phyloP scores from a whole-genome alignment of 805 yeast genomes.

The Ogataea dorogensis region DNA sequence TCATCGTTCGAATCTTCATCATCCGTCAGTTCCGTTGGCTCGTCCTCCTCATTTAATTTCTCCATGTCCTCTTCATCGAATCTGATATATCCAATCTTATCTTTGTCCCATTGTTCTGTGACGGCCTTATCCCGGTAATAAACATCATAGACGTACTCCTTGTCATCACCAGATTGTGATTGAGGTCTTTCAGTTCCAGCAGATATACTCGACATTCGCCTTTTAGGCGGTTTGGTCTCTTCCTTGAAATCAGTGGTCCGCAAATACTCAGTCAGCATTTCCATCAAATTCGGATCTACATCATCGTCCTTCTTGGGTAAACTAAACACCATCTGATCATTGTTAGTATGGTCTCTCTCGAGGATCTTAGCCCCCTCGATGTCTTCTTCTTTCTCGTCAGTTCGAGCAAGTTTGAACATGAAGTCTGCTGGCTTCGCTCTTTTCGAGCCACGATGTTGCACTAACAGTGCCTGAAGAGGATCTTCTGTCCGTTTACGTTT shows the following conservation, averaged over 20 bases:
- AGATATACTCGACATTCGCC: slow-evolving; percentile 29
- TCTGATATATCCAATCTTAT: slow-evolving; percentile 49
- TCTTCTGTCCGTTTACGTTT: slow-evolving; percentile 86
- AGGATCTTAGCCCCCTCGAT: slow-evolving; percentile 22
- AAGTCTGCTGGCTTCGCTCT: slow-evolving; percentile 38
- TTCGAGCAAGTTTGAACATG: slow-evolving; percentile 48
- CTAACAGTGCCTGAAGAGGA: slow-evolving; percentile 75
- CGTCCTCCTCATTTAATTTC: slow-evolving; percentile 40
- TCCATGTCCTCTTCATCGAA: slow-evolving; percentile 51
- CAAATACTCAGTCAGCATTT: slow-evolving; percentile 68
- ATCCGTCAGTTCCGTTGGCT: slow-evolving; percentile 42
- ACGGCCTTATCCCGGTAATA: slow-evolving; percentile 64
- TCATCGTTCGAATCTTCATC: slow-evolving; percentile 91
- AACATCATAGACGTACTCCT: slow-evolving; percentile 90
- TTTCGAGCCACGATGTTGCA: slow-evolving; percentile 42
- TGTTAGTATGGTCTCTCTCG: slow-evolving; percentile 14
- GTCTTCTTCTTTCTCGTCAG: slow-evolving; percentile 37
- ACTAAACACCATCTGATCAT: slow-evolving; percentile 25
- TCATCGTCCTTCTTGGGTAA: slow-evolving; percentile 27
- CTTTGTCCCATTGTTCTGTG: slow-evolving; percentile 39
- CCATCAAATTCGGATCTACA: slow-evolving; percentile 63
- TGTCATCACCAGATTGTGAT: slow-evolving; percentile 12
- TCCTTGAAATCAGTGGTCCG: slow-evolving; percentile 34
- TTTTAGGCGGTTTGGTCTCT: slow-evolving; percentile 26
- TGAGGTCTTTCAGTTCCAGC: slow-evolving; percentile 18